Evolutionary conservation across 2,329 filamentous ascomycete genomes (phyloP).

Genomic region (Zymoseptoria passerinii): DNA sequence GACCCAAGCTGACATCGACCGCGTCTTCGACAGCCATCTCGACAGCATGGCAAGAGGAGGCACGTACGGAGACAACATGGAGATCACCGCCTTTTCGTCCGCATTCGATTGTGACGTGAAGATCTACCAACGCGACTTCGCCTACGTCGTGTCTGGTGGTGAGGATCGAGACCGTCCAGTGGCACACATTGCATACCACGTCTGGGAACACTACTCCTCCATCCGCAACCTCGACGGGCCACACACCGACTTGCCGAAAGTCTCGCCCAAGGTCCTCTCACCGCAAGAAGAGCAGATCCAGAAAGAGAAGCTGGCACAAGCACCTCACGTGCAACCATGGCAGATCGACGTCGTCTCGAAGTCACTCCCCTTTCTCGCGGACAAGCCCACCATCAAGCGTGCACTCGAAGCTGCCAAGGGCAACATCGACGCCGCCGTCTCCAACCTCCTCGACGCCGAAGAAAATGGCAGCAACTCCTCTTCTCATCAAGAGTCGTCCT

Average conservation of each 20-base stretch:
- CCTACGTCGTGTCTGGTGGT: conserved; percentile 41
- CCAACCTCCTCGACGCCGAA: conserved; percentile 43
- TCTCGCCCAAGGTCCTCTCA: conserved; percentile 33
- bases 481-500: conserved; percentile 37
- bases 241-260: conserved; percentile 47
- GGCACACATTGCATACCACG: conserved; percentile 44
- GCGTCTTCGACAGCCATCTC: conserved; percentile 48
- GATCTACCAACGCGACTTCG: conserved; percentile 50
- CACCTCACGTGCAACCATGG: conserved; percentile 43
- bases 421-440: conserved; percentile 46
- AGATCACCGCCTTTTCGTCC: conserved; percentile 58
- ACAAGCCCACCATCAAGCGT: conserved; percentile 44
- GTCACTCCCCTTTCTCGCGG: conserved; percentile 43
- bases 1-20: conserved; percentile 47
- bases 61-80: conserved; percentile 59
- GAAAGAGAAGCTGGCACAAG: conserved; percentile 30
- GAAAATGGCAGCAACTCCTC: conserved; percentile 37
- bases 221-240: conserved; percentile 53
- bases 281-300: conserved; percentile 35
- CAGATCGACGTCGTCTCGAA: conserved; percentile 47
- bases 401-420: conserved; percentile 47
- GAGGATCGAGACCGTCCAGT: conserved; percentile 26
- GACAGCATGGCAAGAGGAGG: conserved; percentile 51
- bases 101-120: conserved; percentile 54
- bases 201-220: conserved; percentile 59